Evolutionary conservation across 1,139 yeast species (phyloP).

Genomic region (Candida labiduridarum): DNA sequence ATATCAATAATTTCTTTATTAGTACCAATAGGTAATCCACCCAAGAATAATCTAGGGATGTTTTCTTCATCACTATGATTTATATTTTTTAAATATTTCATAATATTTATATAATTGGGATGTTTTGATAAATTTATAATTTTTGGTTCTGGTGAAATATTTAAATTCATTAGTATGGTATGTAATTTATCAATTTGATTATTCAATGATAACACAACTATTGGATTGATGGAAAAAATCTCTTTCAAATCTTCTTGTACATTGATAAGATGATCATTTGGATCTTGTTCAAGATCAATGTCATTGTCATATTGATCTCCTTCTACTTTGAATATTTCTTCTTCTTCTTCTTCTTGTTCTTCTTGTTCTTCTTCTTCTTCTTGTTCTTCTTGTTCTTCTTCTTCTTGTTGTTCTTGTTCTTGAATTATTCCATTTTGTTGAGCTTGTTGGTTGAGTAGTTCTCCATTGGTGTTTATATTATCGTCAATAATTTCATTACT

Average conservation of each 20-base stretch:
- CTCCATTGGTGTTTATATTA: too few species aligned
- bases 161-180: conserved; percentile 24
- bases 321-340: too few species aligned
- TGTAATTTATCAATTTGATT: conserved; percentile 18
- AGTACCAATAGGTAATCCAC: conserved; percentile 34
- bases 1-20: conserved; percentile 26
- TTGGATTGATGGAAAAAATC: conserved; percentile 31
- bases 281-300: conserved; percentile 16
- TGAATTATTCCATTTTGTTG: too few species aligned
- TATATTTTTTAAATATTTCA: conserved; percentile 26
- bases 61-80: conserved; percentile 18
- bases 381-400: not conserved
- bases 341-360: not conserved
- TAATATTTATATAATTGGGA: conserved; percentile 30
- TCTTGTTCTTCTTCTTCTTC: not conserved
- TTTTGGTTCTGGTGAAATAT: conserved; percentile 37
- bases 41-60: conserved; percentile 35
- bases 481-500: not conserved
- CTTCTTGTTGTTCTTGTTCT: too few species aligned
- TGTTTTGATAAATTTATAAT: conserved; percentile 33
- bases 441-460: too few species aligned
- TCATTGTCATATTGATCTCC: not conserved
- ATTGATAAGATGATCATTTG: conserved; percentile 7
- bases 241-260: conserved; percentile 30
- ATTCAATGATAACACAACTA: conserved; percentile 24